Evolutionary conservation across 2,329 filamentous ascomycete genomes (phyloP), one percentile per base, ranked within the genome.

Genomic region (Pseudofabraea citricarpa): DNA sequence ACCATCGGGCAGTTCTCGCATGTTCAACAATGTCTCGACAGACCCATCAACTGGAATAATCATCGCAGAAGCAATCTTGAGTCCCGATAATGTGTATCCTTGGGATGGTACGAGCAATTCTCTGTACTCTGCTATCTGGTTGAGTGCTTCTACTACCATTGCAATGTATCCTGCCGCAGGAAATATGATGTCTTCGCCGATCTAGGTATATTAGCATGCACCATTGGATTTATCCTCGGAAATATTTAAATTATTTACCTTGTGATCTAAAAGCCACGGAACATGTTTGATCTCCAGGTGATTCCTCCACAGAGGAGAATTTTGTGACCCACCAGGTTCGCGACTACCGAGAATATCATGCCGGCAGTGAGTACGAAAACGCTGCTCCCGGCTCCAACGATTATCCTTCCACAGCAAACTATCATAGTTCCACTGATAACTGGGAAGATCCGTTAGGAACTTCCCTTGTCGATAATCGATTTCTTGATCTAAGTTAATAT

Each of bases 321-420:
- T 31, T 9, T 18, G 6, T 40, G 41, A 21, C 32, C 40, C 18
- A 39, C 57, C 59, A 55, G 57, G 58, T 10, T 48, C 36, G 6
- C 55, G 47, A 3, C 55, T 54, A 18, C 67, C 62, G 44, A 65
- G 64, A 20, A 71, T 62, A 13, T 64, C 63, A 15, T 68, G 68
- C 2, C 58, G 48, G 2, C 61, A 58, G 5, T 44, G 36, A 33
- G 46, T 43, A 13, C 33, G 33, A n/a, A 69, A 66, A 1, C 73
- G 66, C 41, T 68, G 67, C 13, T 69, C 64, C 7, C 56, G 52
- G 15, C 70, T 70, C 2, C 71, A 55, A 36, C 72, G 68, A 2
- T 71, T 71, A 45, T 79, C 74, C 45, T 71, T 64, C 73, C 74
- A 78, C 50, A 75, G 2, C 13, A 6, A 73, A 0, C 51, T 44